Evolutionary conservation across 192 early-diverging fungal species (phyloP).

Genomic region (Allomyces arbusculus): DNA sequence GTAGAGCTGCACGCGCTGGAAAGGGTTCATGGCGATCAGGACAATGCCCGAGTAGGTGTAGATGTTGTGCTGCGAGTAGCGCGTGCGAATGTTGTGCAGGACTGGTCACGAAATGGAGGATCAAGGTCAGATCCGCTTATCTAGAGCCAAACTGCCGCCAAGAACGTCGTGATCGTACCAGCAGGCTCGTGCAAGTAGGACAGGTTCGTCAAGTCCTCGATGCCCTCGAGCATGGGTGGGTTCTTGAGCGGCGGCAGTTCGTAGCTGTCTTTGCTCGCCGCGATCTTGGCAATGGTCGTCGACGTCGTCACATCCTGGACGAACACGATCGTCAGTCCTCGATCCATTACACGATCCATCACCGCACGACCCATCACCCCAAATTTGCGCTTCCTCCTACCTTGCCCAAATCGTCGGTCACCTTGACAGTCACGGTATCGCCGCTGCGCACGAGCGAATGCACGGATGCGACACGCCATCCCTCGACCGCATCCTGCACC

Average conservation of each 20-base stretch:
- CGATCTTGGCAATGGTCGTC: not conserved
- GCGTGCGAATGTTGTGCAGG: slow-evolving; percentile 71
- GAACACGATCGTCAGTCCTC: not conserved
- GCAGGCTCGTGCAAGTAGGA: slow-evolving; percentile 87
- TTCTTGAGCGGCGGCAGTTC: slow-evolving; percentile 82
- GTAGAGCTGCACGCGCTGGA: slow-evolving; percentile 67
- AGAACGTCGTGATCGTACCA: slow-evolving; percentile 9
- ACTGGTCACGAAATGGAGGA: slow-evolving; percentile 25
- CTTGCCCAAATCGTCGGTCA: no score
- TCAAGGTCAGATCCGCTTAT: not conserved
- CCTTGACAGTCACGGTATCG: not conserved
- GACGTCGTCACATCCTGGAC: not conserved
- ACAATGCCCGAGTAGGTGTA: slow-evolving; percentile 99
- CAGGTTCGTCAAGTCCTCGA: slow-evolving; percentile 84
- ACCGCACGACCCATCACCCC: no score
- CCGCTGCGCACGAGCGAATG: not conserved
- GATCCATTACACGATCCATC: not conserved
- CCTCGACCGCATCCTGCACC: slow-evolving; percentile 2
- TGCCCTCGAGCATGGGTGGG: slow-evolving; percentile 68
- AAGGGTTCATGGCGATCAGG: slow-evolving; percentile 93
- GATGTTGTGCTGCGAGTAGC: slow-evolving; percentile 82
- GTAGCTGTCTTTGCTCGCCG: slow-evolving; percentile 15
- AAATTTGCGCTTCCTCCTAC: no score
- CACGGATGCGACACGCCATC: not conserved
- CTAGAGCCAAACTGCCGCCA: not conserved